These are phyloP conservation scores for Sarocladium brachiariae DNA, from an alignment of 2,329 filamentous ascomycete genomes.

Conservation along the genomic window DNA sequence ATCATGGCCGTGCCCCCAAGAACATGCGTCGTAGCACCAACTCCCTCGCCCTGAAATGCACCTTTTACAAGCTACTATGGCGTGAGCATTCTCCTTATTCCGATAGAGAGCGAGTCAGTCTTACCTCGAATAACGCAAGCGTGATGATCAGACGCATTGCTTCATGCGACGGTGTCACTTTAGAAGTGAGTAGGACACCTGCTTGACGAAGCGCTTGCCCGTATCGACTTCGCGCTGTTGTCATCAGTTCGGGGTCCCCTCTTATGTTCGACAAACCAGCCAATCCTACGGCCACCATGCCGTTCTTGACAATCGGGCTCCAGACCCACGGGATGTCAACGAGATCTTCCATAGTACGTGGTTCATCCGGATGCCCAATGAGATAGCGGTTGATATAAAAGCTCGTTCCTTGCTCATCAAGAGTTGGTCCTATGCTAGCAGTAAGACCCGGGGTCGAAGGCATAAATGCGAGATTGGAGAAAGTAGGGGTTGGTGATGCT, in stretches of 20 bases:
- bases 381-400: constrained; percentile 47
- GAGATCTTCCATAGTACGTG: constrained; percentile 30
- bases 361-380: constrained; percentile 44
- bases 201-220: constrained; percentile 44
- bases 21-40: constrained; percentile 48
- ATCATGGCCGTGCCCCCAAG: constrained; percentile 54
- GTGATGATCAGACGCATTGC: constrained; percentile 46
- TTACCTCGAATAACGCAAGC: constrained; percentile 57
- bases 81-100: constrained; percentile 14
- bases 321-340: constrained; percentile 29
- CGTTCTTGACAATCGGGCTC: constrained; percentile 34
- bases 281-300: constrained; percentile 51
- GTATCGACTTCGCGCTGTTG: constrained; percentile 45
- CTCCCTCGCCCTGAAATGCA: constrained; percentile 29
- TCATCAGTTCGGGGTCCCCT: constrained; percentile 37
- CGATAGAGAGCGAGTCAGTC: constrained; percentile 15
- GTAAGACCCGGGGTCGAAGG: constrained; percentile 11
- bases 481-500: background rate
- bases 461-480: background rate
- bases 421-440: constrained; percentile 30
- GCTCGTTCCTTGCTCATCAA: constrained; percentile 40
- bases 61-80: constrained; percentile 36
- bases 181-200: constrained; percentile 31
- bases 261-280: constrained; percentile 50
- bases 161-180: constrained; percentile 28